Base-by-base conservation (phyloP, 2,329 filamentous ascomycete genomes). In the Aspergillus pseudonomiae region DNA sequence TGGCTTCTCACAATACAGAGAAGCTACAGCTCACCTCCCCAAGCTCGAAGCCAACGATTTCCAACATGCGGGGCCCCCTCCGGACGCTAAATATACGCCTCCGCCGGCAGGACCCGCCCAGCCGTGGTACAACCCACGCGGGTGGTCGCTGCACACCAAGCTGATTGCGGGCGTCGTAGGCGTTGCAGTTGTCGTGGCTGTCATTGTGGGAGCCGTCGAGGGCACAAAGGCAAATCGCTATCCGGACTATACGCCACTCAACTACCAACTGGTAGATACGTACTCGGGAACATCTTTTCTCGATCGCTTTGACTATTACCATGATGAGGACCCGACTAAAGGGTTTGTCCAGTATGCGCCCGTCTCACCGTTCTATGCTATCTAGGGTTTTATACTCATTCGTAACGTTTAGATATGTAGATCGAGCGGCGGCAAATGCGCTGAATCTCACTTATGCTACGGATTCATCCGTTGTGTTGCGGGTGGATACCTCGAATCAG, bases 391-490 rank as follows among this genome's bases (percentile, higher is more conserved):
- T 19, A 5, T 19, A 26, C 46, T 50, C 26, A 50, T 30, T 16
- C 10, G 26, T 30, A 50, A 9, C 2, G 6, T 1, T 12, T 21
- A 77, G 68, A 64, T 84, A 81, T 67, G 80, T 84, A 24, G 75
- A 79, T 66, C 69, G 73, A 53, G 61, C 71, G 1, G 74, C 78
- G 1, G 74, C 79, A 1, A 64, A 56, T 2, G 57, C 58, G 16
- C 63, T 77, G 6, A 91, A 91, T 75, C 81, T 91, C 36, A 91
- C 89, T 0, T 86, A 86, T 68, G 85, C 87, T 6, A 82, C 83
- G 1, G 69, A 79, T 1, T 76, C 77, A 45, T 81, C 84, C 0
- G 88, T 87, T 11, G 70, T 90, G 21, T 73, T 91, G 34, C 81
- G 79, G 50, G 88, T 91, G 57, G 88, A 91, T 72, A 88, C 86